These are phyloP conservation scores for Aspergillus texensis DNA, from an alignment of 2,329 filamentous ascomycete genomes.

Conservation along the genomic window DNA sequence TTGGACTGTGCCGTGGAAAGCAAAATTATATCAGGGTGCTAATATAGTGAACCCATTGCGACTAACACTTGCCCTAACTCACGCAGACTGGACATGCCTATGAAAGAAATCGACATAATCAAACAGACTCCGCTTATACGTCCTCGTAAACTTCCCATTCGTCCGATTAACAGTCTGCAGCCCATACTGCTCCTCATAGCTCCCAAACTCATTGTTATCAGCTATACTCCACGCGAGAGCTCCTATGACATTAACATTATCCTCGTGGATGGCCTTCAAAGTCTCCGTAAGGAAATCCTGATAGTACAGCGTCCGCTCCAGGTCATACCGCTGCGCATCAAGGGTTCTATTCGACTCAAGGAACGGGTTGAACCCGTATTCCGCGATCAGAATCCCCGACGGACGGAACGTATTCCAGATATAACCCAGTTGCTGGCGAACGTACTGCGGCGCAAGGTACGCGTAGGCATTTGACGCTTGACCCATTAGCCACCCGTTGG, in stretches of 20 bases:
- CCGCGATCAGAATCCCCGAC: slow-evolving; percentile 50
- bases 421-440: slow-evolving; percentile 57
- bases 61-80: neutral
- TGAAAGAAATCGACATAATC: slow-evolving; percentile 56
- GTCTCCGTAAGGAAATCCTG: slow-evolving; percentile 57
- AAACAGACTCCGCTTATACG: slow-evolving; percentile 63
- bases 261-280: slow-evolving; percentile 59
- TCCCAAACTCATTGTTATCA: slow-evolving; percentile 62
- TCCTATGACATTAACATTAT: slow-evolving; percentile 58
- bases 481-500: slow-evolving; percentile 61
- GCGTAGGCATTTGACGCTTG: slow-evolving; percentile 59
- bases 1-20: neutral
- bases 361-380: slow-evolving; percentile 60
- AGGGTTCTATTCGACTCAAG: slow-evolving; percentile 49
- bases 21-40: too few relatives aligned
- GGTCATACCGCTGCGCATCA: slow-evolving; percentile 57
- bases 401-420: slow-evolving; percentile 61
- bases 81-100: neutral
- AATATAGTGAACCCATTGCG: neutral
- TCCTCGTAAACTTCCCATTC: slow-evolving; percentile 46
- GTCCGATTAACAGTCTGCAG: slow-evolving; percentile 60
- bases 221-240: slow-evolving; percentile 57
- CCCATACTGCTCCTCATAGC: slow-evolving; percentile 55
- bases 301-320: slow-evolving; percentile 58
- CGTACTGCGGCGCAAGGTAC: slow-evolving; percentile 56